Evolutionary conservation across 257 asterid species (phyloP), one percentile per base, ranked within the genome.

Genomic region (Handroanthus guayacan): DNA sequence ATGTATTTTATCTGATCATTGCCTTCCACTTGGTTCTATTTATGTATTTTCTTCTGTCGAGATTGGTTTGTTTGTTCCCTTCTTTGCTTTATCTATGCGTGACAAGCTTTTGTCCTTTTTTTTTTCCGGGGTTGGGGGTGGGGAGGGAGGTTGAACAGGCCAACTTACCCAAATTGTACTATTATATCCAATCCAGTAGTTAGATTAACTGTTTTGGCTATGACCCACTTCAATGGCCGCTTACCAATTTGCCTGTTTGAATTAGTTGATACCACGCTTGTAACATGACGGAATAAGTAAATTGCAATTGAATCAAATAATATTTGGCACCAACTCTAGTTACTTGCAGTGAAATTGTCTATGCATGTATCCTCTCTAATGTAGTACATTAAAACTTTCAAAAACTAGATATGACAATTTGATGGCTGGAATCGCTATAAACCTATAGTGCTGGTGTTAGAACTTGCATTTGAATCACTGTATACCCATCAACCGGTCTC

Each of bases 371-470:
- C 6, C 61, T 51, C 60, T 31, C 17, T 58, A 25, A 13, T 31
- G 50, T 57, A 45, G 69, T 50, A 14, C 63, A 34, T 20, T 43
- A 41, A 55, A 25, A 25, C 1, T 50, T 60, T 50, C 41, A 36
- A 69, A 25, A 51, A n/a, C 39, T 57, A 55, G 55, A 14, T 68
- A 14, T 54, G 69, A 52, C 7, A 34, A 31, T 61, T 6, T 45
- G 62, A 36, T 3, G 17, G 69, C 60, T 72, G 58, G 14, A 39
- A 38, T 56, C n/a, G 37, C 25, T 57, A 38, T 77, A 31, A 58
- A 2, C 34, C 5, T 36, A 69, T 51, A 12, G 13, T 51, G n/a
- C 51, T 16, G 56, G 36, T 16, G 34, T 55, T 12, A 20, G 38
- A 37, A 54, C 75, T 3, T 54, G 39, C 36, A 51, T 8, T 25